These are phyloP conservation scores for Podospora sp. DNA, from an alignment of 495 filamentous ascomycete species.

Conservation along the genomic window DNA sequence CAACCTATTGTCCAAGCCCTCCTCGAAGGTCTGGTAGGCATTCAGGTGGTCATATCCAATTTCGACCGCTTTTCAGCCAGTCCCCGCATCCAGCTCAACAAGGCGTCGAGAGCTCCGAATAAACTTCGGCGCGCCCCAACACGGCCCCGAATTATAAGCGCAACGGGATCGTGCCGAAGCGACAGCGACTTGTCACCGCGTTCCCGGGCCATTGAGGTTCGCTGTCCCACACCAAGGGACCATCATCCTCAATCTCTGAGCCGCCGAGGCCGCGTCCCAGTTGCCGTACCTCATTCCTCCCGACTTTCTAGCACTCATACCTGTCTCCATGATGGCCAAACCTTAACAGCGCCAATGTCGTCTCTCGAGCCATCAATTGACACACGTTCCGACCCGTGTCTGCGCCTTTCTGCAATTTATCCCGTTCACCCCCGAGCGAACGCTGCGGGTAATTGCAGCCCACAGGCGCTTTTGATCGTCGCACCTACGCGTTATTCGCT, in stretches of 20 bases:
- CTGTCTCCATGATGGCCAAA: slow-evolving; percentile 14
- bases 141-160: neutral
- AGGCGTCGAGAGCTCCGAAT: slow-evolving; percentile 2
- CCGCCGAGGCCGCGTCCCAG: neutral
- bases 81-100: no score
- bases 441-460: slow-evolving; percentile 29
- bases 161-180: slow-evolving; percentile 12
- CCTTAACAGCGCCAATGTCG: slow-evolving; percentile 14
- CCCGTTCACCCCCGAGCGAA: neutral
- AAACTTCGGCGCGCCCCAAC: neutral
- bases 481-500: slow-evolving; percentile 19
- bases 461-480: slow-evolving; percentile 10
- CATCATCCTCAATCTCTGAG: neutral
- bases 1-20: no score
- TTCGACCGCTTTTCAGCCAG: no score
- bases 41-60: neutral
- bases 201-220: neutral
- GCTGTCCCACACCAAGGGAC: neutral
- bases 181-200: neutral
- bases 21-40: no score
- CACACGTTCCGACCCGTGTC: neutral
- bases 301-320: neutral
- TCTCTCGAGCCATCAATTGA: slow-evolving; percentile 3
- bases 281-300: neutral
- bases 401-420: neutral